phyloP scores from a whole-genome alignment of 768 basidiomycete species.

The Macrolepiota albuminosa region DNA sequence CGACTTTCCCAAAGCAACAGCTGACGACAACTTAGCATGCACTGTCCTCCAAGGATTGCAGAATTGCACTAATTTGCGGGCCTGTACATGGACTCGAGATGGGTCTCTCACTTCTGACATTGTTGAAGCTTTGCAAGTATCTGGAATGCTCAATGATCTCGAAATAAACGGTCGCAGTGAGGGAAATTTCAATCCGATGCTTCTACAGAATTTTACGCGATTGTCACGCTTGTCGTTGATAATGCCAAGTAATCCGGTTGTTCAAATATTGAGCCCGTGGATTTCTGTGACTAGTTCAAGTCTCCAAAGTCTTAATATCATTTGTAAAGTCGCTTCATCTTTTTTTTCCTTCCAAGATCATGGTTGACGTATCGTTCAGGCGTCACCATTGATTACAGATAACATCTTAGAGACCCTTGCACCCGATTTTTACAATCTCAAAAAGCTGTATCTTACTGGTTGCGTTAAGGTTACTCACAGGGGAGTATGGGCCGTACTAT shows the following conservation, averaged over 20 bases:
- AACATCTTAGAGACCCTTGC: slow-evolving; percentile 45
- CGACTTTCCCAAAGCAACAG: slow-evolving; percentile 60
- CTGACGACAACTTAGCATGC: slow-evolving; percentile 24
- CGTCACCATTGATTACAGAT: slow-evolving; percentile 58
- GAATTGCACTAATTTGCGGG: slow-evolving; percentile 56
- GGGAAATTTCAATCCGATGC: slow-evolving; percentile 48
- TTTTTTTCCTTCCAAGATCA: neutral
- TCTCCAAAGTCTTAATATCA: slow-evolving; percentile 55
- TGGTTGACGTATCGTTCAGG: slow-evolving; percentile 30
- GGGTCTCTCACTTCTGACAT: slow-evolving; percentile 62
- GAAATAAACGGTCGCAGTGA: slow-evolving; percentile 69
- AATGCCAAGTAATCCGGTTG: slow-evolving; percentile 62
- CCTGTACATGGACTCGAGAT: slow-evolving; percentile 79
- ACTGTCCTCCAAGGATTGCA: slow-evolving; percentile 45
- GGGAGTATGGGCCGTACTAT: slow-evolving; percentile 51
- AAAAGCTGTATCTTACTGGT: slow-evolving; percentile 58
- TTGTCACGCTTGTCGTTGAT: slow-evolving; percentile 61
- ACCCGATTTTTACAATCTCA: slow-evolving; percentile 42
- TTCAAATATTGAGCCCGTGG: slow-evolving; percentile 50
- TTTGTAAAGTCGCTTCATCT: slow-evolving; percentile 55
- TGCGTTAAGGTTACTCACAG: slow-evolving; percentile 64
- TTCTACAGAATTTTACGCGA: slow-evolving; percentile 46
- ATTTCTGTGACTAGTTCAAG: slow-evolving; percentile 35
- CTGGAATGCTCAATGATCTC: slow-evolving; percentile 43
- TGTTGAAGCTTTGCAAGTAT: slow-evolving; percentile 44